A percentile compares a stretch with the other conserved stretches of the same genome.
phyloP scores from a whole-genome alignment of 768 basidiomycete genomes.

The Kwoniella pini region DNA sequence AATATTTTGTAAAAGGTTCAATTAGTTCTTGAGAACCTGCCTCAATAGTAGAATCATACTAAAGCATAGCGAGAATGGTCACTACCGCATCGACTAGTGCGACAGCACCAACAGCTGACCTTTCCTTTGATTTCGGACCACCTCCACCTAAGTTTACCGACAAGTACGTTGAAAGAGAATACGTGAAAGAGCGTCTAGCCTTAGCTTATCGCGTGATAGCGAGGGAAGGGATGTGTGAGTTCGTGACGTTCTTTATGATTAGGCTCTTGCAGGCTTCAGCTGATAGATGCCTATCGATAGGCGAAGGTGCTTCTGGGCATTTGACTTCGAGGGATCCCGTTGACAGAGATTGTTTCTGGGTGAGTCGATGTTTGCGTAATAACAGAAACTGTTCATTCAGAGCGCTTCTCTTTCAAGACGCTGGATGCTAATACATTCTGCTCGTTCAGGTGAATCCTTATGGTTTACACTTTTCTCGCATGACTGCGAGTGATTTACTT shows the following conservation, averaged over 20 bases:
- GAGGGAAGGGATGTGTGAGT: constrained; percentile 25
- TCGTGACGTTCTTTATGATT: neutral
- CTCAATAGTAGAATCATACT: too few species aligned
- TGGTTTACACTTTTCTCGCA: constrained; percentile 59
- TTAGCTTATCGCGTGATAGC: constrained; percentile 23
- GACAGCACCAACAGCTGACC: neutral
- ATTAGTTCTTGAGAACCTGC: too few species aligned
- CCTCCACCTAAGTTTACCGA: constrained; percentile 17
- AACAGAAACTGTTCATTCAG: neutral
- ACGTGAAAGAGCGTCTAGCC: constrained; percentile 26
- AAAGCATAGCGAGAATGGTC: neutral
- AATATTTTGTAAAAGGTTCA: too few species aligned
- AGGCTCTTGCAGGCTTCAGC: too few species aligned
- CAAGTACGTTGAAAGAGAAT: constrained; percentile 21
- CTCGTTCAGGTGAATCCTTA: constrained; percentile 41
- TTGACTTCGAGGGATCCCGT: constrained; percentile 34
- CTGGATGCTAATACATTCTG: neutral
- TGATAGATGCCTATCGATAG: neutral
- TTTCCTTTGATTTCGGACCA: constrained; percentile 21
- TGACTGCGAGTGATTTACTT: constrained; percentile 59
- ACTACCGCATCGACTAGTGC: neutral
- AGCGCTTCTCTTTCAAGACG: too few species aligned
- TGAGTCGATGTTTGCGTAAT: neutral
- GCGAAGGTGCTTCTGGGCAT: constrained; percentile 37
- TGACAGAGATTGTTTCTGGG: constrained; percentile 35